A percentile compares a stretch with the other conserved stretches of the same genome.
These are phyloP conservation scores for Nakazawaea ambrosiae DNA, from an alignment of 805 yeast species.

Conservation along the genomic window DNA sequence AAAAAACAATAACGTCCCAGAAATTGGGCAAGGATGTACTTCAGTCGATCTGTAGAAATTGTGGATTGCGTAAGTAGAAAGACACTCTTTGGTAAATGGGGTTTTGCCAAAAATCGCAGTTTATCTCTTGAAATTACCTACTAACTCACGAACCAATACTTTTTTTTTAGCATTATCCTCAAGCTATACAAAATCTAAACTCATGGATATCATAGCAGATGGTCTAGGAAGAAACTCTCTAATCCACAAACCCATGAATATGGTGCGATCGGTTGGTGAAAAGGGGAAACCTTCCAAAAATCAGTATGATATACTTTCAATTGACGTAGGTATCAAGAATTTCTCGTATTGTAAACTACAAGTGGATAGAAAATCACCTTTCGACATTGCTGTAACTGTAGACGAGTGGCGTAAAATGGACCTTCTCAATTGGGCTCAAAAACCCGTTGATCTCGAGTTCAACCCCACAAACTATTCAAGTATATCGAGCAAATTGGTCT, in stretches of 20 bases:
- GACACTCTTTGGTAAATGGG: too few relatives aligned
- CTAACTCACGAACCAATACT: not conserved
- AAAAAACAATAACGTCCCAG: constrained; percentile 1
- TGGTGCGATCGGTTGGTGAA: too few relatives aligned
- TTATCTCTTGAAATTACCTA: not conserved
- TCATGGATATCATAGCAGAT: constrained; percentile 7
- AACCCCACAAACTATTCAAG: constrained; percentile 21
- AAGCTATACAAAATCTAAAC: constrained; percentile 11
- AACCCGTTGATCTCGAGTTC: constrained; percentile 15
- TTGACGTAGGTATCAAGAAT: constrained; percentile 28
- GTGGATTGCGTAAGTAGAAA: constrained; percentile 15
- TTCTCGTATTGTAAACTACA: constrained; percentile 23
- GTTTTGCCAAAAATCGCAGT: not conserved
- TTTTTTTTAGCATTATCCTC: constrained; percentile 3
- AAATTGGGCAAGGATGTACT: constrained; percentile 12
- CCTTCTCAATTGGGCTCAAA: constrained; percentile 17
- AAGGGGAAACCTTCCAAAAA: constrained; percentile 1
- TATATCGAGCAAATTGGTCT: constrained; percentile 16
- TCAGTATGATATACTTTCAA: constrained; percentile 16
- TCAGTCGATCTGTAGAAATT: constrained; percentile 12
- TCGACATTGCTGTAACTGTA: constrained; percentile 13
- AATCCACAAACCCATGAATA: constrained; percentile 5
- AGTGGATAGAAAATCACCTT: not conserved
- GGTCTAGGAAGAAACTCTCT: constrained; percentile 4
- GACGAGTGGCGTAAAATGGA: constrained; percentile 27